These are phyloP conservation scores for Penicillium paradoxum DNA, from an alignment of 495 filamentous ascomycete species.

Conservation along the genomic window DNA sequence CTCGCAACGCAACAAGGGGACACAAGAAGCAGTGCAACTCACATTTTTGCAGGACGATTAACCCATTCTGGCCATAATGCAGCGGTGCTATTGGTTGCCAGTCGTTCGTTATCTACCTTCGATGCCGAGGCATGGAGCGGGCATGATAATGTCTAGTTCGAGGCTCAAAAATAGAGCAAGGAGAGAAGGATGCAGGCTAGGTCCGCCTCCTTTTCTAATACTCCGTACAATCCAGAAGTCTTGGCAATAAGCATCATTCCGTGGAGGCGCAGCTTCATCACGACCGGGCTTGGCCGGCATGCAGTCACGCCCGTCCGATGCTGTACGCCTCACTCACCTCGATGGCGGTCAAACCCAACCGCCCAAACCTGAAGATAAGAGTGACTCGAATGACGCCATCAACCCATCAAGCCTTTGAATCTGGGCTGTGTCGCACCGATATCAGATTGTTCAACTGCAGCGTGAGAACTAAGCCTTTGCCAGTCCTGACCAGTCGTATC, in stretches of 20 bases:
- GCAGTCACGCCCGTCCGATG: neutral
- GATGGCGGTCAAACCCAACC: neutral
- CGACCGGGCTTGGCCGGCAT: conserved; percentile 2
- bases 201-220: neutral
- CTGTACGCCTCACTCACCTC: neutral
- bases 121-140: neutral
- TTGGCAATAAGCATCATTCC: neutral
- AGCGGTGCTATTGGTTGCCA: neutral
- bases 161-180: conserved; percentile 1
- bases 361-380: neutral
- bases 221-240: neutral
- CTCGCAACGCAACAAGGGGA: no score
- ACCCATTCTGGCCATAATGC: neutral
- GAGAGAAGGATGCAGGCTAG: neutral
- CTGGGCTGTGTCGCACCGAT: neutral
- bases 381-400: neutral
- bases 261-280: neutral
- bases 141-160: neutral
- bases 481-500: conserved; percentile 10
- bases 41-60: neutral
- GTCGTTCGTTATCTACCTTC: no score
- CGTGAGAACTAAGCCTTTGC: conserved; percentile 22
- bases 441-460: neutral
- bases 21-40: neutral
- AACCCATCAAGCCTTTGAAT: neutral